These are phyloP conservation scores for Multifurca ochricompacta DNA, from an alignment of 768 basidiomycete genomes.

Conservation along the genomic window DNA sequence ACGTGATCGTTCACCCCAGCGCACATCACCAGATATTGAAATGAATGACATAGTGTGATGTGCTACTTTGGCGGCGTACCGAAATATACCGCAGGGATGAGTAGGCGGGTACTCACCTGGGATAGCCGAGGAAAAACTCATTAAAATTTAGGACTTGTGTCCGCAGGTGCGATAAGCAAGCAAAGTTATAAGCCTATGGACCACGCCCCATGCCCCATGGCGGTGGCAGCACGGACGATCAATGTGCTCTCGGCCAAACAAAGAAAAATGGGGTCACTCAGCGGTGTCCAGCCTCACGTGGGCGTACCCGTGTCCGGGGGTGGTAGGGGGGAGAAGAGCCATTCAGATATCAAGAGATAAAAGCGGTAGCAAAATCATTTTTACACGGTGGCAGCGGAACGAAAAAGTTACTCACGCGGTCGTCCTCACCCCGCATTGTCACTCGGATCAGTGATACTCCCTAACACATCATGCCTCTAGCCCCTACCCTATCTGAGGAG, in stretches of 20 bases:
- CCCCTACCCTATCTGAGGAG: constrained; percentile 1
- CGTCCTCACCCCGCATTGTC: constrained; percentile 9
- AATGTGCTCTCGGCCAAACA: constrained; percentile 12
- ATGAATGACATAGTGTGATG: no score
- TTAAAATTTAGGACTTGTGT: background rate
- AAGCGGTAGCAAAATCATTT: constrained; percentile 17
- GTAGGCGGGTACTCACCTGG: constrained; percentile 6
- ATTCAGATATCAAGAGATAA: constrained; percentile 20
- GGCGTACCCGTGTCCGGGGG: background rate
- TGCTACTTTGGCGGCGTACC: no score
- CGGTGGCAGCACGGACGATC: constrained; percentile 17
- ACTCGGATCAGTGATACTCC: constrained; percentile 2
- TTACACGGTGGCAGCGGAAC: constrained; percentile 12
- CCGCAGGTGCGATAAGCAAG: background rate
- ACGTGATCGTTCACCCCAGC: no score
- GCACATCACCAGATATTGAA: no score
- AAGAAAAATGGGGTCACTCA: constrained; percentile 15
- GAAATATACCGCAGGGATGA: background rate
- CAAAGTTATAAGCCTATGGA: constrained; percentile 12
- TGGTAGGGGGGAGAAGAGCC: constrained; percentile 12
- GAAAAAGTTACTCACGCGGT: constrained; percentile 12
- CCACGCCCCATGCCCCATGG: constrained; percentile 14
- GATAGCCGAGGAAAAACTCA: background rate
- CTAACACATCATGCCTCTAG: constrained; percentile 11
- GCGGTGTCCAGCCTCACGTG: constrained; percentile 12